Conservation (phyloP, 352 stramenopile species). For the Nothophytophthora sp. region DNA sequence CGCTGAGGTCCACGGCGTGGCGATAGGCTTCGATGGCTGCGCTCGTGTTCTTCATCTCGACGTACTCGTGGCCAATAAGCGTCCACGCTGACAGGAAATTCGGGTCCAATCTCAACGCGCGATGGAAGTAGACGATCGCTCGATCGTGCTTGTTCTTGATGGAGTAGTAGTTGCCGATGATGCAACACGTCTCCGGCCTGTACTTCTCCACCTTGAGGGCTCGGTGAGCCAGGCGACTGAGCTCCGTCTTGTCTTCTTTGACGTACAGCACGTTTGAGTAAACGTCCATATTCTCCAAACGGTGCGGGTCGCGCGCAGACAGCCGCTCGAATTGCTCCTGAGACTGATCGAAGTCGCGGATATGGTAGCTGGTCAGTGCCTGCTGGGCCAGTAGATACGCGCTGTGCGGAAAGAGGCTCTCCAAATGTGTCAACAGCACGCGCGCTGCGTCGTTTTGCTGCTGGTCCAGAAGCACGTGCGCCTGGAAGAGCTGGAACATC, state of each 20-base stretch:
- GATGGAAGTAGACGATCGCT: constrained; percentile 97
- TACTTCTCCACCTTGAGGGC: constrained; percentile 97
- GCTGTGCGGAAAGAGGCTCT: constrained; percentile 60
- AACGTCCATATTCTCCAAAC: constrained; percentile 83
- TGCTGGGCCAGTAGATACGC: constrained; percentile 79
- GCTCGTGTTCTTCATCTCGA: constrained; percentile 98
- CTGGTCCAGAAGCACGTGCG: constrained; percentile 74
- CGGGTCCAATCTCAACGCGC: constrained; percentile 94
- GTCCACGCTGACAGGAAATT: constrained; percentile 97
- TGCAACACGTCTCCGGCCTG: constrained; percentile 97
- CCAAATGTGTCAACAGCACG: constrained; percentile 50
- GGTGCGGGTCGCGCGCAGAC: constrained; percentile 61
- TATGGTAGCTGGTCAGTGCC: constrained; percentile 80
- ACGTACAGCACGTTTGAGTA: constrained; percentile 90
- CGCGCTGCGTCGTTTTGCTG: constrained; percentile 74
- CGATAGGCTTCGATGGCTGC: constrained; percentile 97
- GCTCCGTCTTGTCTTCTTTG: constrained; percentile 84
- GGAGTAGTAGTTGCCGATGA: constrained; percentile 93
- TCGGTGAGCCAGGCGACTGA: constrained; percentile 90
- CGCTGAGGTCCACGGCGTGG: constrained; percentile 91
- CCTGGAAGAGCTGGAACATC: constrained; percentile 89
- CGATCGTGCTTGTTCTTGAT: constrained; percentile 95
- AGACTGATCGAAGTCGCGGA: constrained; percentile 80
- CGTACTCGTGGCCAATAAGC: constrained; percentile 98
- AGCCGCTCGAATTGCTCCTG: constrained; percentile 78